phyloP scores from a whole-genome alignment of 768 basidiomycete genomes.

The Lanmaoa rubissima region DNA sequence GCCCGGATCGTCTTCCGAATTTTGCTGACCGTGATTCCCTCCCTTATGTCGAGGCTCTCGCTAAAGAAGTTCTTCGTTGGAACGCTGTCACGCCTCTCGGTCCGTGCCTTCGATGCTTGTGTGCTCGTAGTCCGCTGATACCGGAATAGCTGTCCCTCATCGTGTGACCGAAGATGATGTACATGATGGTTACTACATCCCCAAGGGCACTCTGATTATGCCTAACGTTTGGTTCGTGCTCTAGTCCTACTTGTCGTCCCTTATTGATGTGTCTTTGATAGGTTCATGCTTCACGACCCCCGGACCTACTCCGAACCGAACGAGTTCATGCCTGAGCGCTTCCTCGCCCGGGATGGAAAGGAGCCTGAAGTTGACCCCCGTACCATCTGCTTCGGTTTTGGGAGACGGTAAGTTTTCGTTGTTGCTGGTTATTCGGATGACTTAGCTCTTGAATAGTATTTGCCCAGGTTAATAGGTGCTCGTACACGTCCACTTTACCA shows the following conservation, averaged over 20 bases:
- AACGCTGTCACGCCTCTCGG: slow-evolving; percentile 38
- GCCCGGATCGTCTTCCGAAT: slow-evolving; percentile 57
- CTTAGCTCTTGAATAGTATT: slow-evolving; percentile 16
- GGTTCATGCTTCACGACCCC: slow-evolving; percentile 34
- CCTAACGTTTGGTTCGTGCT: slow-evolving; percentile 22
- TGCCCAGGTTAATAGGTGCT: slow-evolving; percentile 26
- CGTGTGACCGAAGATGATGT: slow-evolving; percentile 58
- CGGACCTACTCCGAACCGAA: slow-evolving; percentile 50
- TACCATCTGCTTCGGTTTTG: slow-evolving; percentile 66
- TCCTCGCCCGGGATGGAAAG: slow-evolving; percentile 38
- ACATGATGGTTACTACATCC: slow-evolving; percentile 61
- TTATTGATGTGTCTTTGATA: background rate
- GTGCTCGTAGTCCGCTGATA: slow-evolving; percentile 30
- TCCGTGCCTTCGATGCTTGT: slow-evolving; percentile 28
- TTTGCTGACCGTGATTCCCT: slow-evolving; percentile 55
- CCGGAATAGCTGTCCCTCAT: slow-evolving; percentile 38
- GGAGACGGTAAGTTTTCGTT: slow-evolving; percentile 46
- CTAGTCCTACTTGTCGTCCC: slow-evolving; percentile 1
- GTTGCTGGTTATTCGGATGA: background rate
- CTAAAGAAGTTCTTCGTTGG: slow-evolving; percentile 56
- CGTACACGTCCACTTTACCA: slow-evolving; percentile 22
- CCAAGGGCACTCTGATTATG: slow-evolving; percentile 39
- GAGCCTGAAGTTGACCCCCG: slow-evolving; percentile 56
- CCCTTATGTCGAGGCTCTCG: slow-evolving; percentile 60
- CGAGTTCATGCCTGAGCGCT: slow-evolving; percentile 60